Base-by-base conservation (phyloP, 768 basidiomycete species). In the Termitomyces sp. region DNA sequence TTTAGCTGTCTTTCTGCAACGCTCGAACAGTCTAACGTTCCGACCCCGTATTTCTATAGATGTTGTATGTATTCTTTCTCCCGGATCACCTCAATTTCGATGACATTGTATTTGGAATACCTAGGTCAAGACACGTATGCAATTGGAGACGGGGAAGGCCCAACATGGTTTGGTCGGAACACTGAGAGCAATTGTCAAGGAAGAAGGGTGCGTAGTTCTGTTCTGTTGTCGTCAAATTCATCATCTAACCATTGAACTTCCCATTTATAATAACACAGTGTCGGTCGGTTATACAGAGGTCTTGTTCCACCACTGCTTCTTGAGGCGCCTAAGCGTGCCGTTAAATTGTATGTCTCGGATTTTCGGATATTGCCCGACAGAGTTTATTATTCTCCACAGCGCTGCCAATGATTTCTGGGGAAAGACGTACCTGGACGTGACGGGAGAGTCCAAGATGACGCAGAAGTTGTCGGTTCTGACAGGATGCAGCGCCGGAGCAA, bases 101-200 rank as follows among this genome's bases (percentile, higher is more conserved):
- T 58, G 55, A 58, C 51, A 55, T 58, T 51, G 42, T 55, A 32
- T 15, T 46, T 62, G 62, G 52, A 33, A 59, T 54, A 40, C 46
- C 18, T 70, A 94, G 92, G 94, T 98, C 71, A 98, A 99, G 79
- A 99, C 97, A 22, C 92, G 97, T 32, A 96, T 98, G 88, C 97
- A 99, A 73, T 81, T 99, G n/a, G 90, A 92, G 72, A 91, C 88
- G 5, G 93, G 93, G 3, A 92, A 91, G 75, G 76, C 81, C 39
- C 74, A 83, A 49, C 79, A 84, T 60, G 92, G 95, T 7, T 83
- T 98, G 68, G 79, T 97, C 24, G 90, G 92, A 48, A 92, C 86
- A 35, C 88, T 99, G 75, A 79, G 78, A 61, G 81, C 87, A 15
- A 98, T 99, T 70, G 77, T 99, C 28, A 87, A 83, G 57, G 81